Percentiles rank a stretch among this genome's conserved stretches.
phyloP scores from a whole-genome alignment of 495 filamentous ascomycete species.

The Saxispiralis lemnorum region DNA sequence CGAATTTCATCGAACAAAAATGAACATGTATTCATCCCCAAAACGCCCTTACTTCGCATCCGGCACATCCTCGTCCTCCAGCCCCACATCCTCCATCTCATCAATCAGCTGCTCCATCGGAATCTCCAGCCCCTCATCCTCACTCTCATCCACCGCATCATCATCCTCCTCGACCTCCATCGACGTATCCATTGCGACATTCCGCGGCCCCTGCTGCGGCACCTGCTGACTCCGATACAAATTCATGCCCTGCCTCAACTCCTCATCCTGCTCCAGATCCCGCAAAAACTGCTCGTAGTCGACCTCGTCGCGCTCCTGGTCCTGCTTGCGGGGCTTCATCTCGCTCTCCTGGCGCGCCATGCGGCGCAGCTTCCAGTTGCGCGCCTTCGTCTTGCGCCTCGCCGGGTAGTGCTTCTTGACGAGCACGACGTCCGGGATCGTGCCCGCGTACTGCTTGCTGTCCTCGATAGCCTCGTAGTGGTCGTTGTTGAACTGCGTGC shows the following conservation, averaged over 20 bases:
- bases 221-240: constrained; percentile 52
- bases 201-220: constrained; percentile 21
- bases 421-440: constrained; percentile 78
- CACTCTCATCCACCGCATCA: constrained; percentile 40
- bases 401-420: constrained; percentile 92
- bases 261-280: constrained; percentile 88
- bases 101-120: constrained; percentile 30
- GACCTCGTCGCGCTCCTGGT: constrained; percentile 64
- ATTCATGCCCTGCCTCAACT: constrained; percentile 64
- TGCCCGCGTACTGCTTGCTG: constrained; percentile 47
- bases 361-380: constrained; percentile 85
- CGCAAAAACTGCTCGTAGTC: constrained; percentile 96
- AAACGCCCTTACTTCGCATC: no score
- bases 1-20: no score
- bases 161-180: constrained; percentile 28
- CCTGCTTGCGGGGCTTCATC: constrained; percentile 56
- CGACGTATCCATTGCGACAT: constrained; percentile 42
- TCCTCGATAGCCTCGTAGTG: constrained; percentile 64
- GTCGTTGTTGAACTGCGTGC: constrained; percentile 78
- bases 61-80: constrained; percentile 17
- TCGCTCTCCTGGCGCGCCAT: constrained; percentile 80
- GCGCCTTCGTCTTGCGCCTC: constrained; percentile 60
- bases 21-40: no score
- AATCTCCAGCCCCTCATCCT: constrained; percentile 27
- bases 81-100: constrained; percentile 26